A percentile compares a stretch with the other conserved stretches of the same genome.
Conservation (phyloP, 768 basidiomycete genomes). For the Xerocomus brunneocitrinus region DNA sequence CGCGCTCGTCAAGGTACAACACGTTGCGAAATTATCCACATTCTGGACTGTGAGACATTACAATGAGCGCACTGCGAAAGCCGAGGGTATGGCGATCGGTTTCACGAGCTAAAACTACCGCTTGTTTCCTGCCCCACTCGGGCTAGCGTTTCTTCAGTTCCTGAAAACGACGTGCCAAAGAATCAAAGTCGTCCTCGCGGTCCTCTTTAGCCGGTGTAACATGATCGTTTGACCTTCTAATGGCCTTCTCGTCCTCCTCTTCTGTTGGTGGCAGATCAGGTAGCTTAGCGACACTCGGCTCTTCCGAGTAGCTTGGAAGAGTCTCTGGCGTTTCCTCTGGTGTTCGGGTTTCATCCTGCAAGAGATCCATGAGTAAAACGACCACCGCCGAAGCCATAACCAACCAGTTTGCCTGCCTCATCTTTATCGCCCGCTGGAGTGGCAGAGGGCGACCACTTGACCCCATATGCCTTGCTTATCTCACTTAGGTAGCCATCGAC, state of each 20-base stretch:
- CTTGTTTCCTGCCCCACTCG: neutral
- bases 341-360: constrained; percentile 8
- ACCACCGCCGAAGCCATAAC: constrained; percentile 7
- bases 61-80: neutral
- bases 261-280: constrained; percentile 51
- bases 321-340: constrained; percentile 11
- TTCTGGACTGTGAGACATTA: constrained; percentile 10
- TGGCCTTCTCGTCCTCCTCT: constrained; percentile 35
- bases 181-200: constrained; percentile 67
- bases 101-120: constrained; percentile 6
- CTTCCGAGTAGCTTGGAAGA: constrained; percentile 28
- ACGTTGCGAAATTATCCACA: constrained; percentile 7
- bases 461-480: constrained; percentile 84
- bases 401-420: constrained; percentile 39
- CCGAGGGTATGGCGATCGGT: constrained; percentile 2
- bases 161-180: constrained; percentile 76
- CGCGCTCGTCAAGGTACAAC: neutral
- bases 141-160: constrained; percentile 75
- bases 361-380: constrained; percentile 1
- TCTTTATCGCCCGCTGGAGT: constrained; percentile 25
- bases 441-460: constrained; percentile 55
- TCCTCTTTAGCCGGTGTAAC: constrained; percentile 12
- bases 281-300: constrained; percentile 34
- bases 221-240: constrained; percentile 2
- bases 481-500: constrained; percentile 87